These are phyloP conservation scores for Aureobasidium lini DNA, from an alignment of 2,329 filamentous ascomycete species.

Conservation along the genomic window DNA sequence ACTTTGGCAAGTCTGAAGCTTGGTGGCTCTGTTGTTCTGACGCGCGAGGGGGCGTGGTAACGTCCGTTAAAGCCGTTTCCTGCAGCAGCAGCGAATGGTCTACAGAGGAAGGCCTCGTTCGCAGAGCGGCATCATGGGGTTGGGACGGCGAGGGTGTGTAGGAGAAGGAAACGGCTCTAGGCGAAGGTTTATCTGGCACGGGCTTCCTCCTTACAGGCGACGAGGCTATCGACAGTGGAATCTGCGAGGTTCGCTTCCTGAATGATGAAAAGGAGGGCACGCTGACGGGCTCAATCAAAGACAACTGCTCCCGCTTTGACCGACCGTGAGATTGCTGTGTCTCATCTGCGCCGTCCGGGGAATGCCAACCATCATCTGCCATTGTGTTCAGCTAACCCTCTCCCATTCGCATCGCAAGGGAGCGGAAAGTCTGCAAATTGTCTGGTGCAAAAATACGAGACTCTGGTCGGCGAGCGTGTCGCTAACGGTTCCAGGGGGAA, in stretches of 20 bases:
- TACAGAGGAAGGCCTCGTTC: slow-evolving; percentile 26
- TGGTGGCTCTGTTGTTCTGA: slow-evolving; percentile 21
- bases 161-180: slow-evolving; percentile 38
- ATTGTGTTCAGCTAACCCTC: slow-evolving; percentile 2
- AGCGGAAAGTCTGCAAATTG: background rate
- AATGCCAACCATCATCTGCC: slow-evolving; percentile 7
- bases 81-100: slow-evolving; percentile 25
- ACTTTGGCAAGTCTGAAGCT: slow-evolving; percentile 12
- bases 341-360: slow-evolving; percentile 9
- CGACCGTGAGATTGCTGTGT: slow-evolving; percentile 9
- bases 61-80: slow-evolving; percentile 22
- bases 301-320: background rate
- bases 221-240: slow-evolving; percentile 27
- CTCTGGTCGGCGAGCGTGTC: slow-evolving; percentile 2
- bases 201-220: slow-evolving; percentile 47
- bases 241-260: slow-evolving; percentile 34
- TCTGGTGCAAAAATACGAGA: background rate
- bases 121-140: slow-evolving; percentile 17
- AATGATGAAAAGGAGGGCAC: slow-evolving; percentile 39
- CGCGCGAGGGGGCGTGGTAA: slow-evolving; percentile 28
- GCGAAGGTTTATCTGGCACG: slow-evolving; percentile 44
- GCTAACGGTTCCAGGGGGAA: slow-evolving; percentile 7
- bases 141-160: slow-evolving; percentile 35
- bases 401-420: background rate
- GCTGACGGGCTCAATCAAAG: slow-evolving; percentile 9